A percentile compares a stretch with the other conserved stretches of the same genome.
phyloP scores from a whole-genome alignment of 2,329 filamentous ascomycete species.

The Fusarium illudens region DNA sequence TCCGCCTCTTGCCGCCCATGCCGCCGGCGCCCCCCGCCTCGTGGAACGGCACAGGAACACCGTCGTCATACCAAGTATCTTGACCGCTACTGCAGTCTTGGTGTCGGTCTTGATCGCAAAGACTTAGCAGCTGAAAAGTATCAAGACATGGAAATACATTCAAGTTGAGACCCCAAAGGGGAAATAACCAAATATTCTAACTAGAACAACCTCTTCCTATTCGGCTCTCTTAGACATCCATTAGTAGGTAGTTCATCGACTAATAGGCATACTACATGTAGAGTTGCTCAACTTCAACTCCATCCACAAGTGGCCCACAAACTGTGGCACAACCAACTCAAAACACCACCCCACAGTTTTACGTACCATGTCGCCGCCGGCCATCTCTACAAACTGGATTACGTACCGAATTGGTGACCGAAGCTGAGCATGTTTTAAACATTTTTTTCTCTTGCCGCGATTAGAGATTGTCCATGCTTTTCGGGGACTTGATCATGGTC shows the following conservation, averaged over 20 bases:
- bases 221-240: neutral
- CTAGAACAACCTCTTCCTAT: neutral
- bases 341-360: neutral
- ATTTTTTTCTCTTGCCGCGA: neutral
- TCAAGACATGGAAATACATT: neutral
- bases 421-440: neutral
- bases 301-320: neutral
- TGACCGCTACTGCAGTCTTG: neutral
- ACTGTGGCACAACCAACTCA: neutral
- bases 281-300: neutral
- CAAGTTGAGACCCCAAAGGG: neutral
- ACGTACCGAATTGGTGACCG: neutral
- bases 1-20: slow-evolving; percentile 16
- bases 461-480: neutral
- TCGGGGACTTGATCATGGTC: neutral
- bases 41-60: neutral
- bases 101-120: neutral
- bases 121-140: neutral
- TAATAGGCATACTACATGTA: too few relatives aligned
- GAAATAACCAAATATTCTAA: neutral
- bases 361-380: slow-evolving; percentile 2
- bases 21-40: neutral
- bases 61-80: neutral
- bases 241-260: neutral
- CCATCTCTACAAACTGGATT: neutral